Base-by-base conservation (phyloP, 2,329 filamentous ascomycete genomes). In the Trichoderma sp. region DNA sequence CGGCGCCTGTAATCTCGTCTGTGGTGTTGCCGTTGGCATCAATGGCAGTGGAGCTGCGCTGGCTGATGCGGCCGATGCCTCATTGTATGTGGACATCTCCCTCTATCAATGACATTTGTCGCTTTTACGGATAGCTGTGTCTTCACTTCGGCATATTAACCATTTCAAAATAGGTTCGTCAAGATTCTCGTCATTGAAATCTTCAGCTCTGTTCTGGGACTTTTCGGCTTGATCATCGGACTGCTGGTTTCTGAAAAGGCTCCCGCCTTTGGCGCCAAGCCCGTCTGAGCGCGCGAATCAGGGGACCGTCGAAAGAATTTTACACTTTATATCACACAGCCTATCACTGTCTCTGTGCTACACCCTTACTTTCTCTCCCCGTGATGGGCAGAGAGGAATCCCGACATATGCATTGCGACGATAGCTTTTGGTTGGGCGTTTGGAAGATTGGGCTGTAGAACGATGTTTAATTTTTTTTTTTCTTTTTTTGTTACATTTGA, bases 151-250 rank as follows among this genome's bases (percentile, higher is more conserved):
- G 12, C 6, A n/a, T 75, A 36, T 78, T 81, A 72, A 83, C 73
- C 18, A 3, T 9, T 30, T 9, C 14, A 24, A 43, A 3, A 14
- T 24, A 97, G 95, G 70, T 99, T 99, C 83, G 95, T 99, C 84
- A 98, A 97, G 86, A 97, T 99, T 76, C 90, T 99, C 67, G 95
- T 99, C 76, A 97, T 99, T 79, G 97, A 99, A 84, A 99, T 99
- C 81, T 99, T 99, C 87, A 98, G 95, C 81, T 98, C 95, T 53
- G 95, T 99, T 63, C 88, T 99, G 12, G 96, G 97, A 74, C 90
- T 99, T 4, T 99, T 99, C 79, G 97, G 96, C 72, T 88, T 99
- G 74, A 99, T 99, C 79, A 91, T 99, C 76, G 96, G 97, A 60
- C 88, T 99, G 70, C 87, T 99, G 75, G 88, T 98, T 67, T 93